Evolutionary conservation across 768 basidiomycete species (phyloP), one percentile per base, ranked within the genome.

Genomic region (Lactarius evosmus): DNA sequence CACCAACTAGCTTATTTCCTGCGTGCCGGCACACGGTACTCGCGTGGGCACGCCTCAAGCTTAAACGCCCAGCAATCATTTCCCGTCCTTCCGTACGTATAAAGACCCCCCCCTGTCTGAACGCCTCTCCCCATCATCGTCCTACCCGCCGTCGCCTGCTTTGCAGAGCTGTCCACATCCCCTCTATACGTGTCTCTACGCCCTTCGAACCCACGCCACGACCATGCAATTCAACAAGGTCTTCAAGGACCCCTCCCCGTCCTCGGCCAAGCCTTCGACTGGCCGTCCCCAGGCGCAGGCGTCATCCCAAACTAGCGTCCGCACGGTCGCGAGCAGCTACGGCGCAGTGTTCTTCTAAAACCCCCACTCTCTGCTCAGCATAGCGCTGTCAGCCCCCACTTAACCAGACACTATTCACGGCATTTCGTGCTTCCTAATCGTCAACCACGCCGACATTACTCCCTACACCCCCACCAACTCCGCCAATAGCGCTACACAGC

Each of bases 331-430:
- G 4, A 65, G 59, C 46, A 65, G 49, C n/a, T 36, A 65, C 19
- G 64, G 64, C 36, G 59, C 64, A 2, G 64, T 65, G n/a, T 57
- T 65, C 22, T 65, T 65, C 59, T 65, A 41, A 61, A n/a, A 12
- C 17, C 6, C 49, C 5, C 11, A n/a, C 29, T 7, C 29, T 32
- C 60, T 53, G 16, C 46, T 53, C 32, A 16, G 16, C 52, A n/a
- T 41, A n/a, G 19, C 12, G 25, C 46, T 14, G 11, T 49, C 55
- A 56, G 32, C 63, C 22, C 27, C 25, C 49, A 33, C 29, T 12
- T 9, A 7, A 53, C 29, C 36, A 57, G 25, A 58, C 25, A 41
- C 25, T 36, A 36, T 14, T 27, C 19, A 25, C 41, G 16, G 34
- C 14, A 51, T 33, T 32, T 7, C 12, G 3, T 27, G 55, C 46